Conservation (phyloP, 768 basidiomycete species). For the Termitomyces sp. region DNA sequence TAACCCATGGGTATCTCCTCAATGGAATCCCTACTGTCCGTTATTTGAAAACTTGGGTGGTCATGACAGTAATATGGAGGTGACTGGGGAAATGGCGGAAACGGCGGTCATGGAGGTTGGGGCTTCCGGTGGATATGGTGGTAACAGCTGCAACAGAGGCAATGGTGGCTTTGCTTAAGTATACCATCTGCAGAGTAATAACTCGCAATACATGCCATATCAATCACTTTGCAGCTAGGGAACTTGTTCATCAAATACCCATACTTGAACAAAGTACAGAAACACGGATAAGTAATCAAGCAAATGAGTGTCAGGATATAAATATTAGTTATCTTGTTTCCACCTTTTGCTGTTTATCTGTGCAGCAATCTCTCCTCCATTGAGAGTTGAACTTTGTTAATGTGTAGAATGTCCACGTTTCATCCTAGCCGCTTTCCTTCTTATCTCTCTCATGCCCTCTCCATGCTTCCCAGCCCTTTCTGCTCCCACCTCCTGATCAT, state of each 20-base stretch:
- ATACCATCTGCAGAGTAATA: too few relatives aligned
- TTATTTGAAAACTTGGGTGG: too few relatives aligned
- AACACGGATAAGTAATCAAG: too few relatives aligned
- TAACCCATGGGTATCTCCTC: too few relatives aligned
- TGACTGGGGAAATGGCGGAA: not conserved
- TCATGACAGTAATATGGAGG: too few relatives aligned
- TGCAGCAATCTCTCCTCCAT: not conserved
- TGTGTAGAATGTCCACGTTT: not conserved
- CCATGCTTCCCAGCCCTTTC: constrained; percentile 38
- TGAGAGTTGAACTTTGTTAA: not conserved
- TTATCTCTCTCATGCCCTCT: constrained; percentile 28
- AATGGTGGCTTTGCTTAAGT: not conserved
- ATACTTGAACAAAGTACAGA: too few relatives aligned
- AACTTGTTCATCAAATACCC: too few relatives aligned
- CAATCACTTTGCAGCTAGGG: too few relatives aligned
- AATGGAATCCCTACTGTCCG: too few relatives aligned
- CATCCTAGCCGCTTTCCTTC: constrained; percentile 9
- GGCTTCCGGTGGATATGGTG: not conserved
- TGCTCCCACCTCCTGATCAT: constrained; percentile 33
- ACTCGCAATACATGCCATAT: too few relatives aligned
- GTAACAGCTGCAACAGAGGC: not conserved
- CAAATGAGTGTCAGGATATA: too few relatives aligned
- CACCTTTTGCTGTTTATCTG: too few relatives aligned
- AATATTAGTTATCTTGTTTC: not conserved
- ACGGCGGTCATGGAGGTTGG: not conserved